Base-by-base conservation (phyloP, 2,329 filamentous ascomycete species). In the Clarireedia homoeocarpa region DNA sequence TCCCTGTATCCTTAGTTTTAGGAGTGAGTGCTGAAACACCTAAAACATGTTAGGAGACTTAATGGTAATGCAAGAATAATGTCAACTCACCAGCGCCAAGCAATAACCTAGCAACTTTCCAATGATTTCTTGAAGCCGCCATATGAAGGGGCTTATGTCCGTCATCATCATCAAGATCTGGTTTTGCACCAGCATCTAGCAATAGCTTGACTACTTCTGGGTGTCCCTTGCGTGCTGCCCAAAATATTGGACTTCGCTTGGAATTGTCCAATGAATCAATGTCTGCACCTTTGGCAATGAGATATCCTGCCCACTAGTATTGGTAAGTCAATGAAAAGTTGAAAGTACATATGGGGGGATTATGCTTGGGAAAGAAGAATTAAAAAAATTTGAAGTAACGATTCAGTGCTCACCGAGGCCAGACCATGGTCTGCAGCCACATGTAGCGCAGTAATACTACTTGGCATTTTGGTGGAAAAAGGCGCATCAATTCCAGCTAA, bases 91-190 rank as follows among this genome's bases (percentile, higher is more conserved):
- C 73, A 23, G 71, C 70, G 6, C 66, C 58, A 4, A 75, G 57
- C 3, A 75, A 59, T 1, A 63, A 53, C 15, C 53, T 58, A 4
- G 71, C 63, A 30, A 66, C 67, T 5, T 58, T 59, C 4, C 58
- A 51, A 54, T 70, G 65, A 39, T 72, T 72, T 7, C 59, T 63
- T 4, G 5, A 57, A 2, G 71, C 70, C 5, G 73, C 72, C 24
- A 58, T 6, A 51, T 75, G 70, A 1, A 75, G 56, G 5, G 73
- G 69, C n/a, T 60, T 70, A 0, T 62, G 45, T 0, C 73, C 72
- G 17, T 54, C 2, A 6, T 45, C 51, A 1, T 68, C 60, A 0
- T 51, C 14, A 0, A 65, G 63, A 6, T 71, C 52, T 0, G 71
- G 66, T 10, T 49, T 12, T 23, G 58, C 58, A n/a, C 59, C 58